phyloP scores from a whole-genome alignment of 257 asterid genomes.

The Oldenlandia corymbosa region DNA sequence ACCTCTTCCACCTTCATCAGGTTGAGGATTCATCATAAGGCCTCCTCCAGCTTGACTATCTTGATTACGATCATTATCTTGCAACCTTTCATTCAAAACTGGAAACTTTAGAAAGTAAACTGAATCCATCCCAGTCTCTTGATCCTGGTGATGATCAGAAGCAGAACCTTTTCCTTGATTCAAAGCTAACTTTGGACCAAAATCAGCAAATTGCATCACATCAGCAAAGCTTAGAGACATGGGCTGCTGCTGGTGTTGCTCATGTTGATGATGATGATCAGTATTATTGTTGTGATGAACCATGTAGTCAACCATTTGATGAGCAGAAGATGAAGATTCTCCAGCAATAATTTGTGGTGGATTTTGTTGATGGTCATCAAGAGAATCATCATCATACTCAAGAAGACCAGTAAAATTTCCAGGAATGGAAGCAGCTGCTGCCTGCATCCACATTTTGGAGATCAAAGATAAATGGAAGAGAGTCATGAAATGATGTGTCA shows the following conservation, averaged over 20 bases:
- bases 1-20: slow-evolving; percentile 8
- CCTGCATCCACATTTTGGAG: slow-evolving; percentile 41
- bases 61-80: slow-evolving; percentile 22
- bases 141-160: slow-evolving; percentile 48
- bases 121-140: slow-evolving; percentile 56
- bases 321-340: slow-evolving; percentile 27
- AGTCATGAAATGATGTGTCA: slow-evolving; percentile 20
- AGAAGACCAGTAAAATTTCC: slow-evolving; percentile 27
- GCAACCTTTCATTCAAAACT: slow-evolving; percentile 52
- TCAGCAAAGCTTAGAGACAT: slow-evolving; percentile 64
- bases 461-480: slow-evolving; percentile 33
- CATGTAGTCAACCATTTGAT: slow-evolving; percentile 57
- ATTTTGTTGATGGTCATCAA: slow-evolving; percentile 33
- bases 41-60: slow-evolving; percentile 6
- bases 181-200: slow-evolving; percentile 58
- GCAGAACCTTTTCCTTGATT: slow-evolving; percentile 36
- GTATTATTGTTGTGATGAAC: slow-evolving; percentile 29
- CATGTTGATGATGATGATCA: no score
- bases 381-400: slow-evolving; percentile 25
- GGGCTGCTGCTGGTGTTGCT: slow-evolving; percentile 1
- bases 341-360: slow-evolving; percentile 29
- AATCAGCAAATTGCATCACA: slow-evolving; percentile 87
- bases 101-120: slow-evolving; percentile 75
- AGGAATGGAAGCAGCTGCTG: slow-evolving; percentile 29
- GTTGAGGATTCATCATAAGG: slow-evolving; percentile 22